Conservation (phyloP, 2,329 filamentous ascomycete species). For the Fusarium setosum region DNA sequence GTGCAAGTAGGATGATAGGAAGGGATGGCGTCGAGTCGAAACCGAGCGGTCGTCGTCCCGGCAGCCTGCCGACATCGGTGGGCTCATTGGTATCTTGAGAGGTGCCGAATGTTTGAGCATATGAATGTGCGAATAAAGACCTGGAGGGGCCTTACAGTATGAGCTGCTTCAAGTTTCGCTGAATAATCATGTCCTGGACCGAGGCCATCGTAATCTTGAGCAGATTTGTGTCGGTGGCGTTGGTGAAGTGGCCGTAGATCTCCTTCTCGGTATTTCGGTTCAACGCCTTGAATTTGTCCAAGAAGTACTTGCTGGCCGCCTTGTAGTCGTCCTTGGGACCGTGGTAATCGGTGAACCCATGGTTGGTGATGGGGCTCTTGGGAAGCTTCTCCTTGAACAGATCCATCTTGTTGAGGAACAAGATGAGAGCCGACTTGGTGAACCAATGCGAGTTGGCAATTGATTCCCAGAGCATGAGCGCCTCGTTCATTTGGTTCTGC, state of each 20-base stretch:
- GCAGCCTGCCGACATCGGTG: constrained; percentile 2
- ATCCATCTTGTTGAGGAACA: constrained; percentile 91
- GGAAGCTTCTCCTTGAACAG: constrained; percentile 82
- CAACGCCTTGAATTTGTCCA: constrained; percentile 82
- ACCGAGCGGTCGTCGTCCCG: not conserved
- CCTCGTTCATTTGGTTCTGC: constrained; percentile 92
- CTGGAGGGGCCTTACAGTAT: constrained; percentile 56
- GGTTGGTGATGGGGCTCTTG: constrained; percentile 76
- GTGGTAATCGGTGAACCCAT: constrained; percentile 83
- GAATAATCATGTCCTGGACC: constrained; percentile 89
- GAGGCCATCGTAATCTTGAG: constrained; percentile 89
- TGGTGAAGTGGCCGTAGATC: constrained; percentile 72
- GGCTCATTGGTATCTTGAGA: constrained; percentile 8
- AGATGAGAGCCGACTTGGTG: constrained; percentile 81
- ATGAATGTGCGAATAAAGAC: not conserved
- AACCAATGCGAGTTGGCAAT: constrained; percentile 91
- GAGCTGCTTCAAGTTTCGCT: constrained; percentile 83
- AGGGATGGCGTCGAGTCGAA: not conserved
- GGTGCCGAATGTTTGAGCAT: not conserved
- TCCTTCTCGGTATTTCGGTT: constrained; percentile 76
- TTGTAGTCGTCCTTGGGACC: constrained; percentile 78
- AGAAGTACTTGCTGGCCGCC: constrained; percentile 82
- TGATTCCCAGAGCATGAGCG: constrained; percentile 87
- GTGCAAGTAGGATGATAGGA: not conserved
- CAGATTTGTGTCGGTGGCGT: constrained; percentile 76